Percentiles rank a stretch among this genome's conserved stretches.
These are phyloP conservation scores for Lentinula aciculospora DNA, from an alignment of 768 basidiomycete genomes.

Conservation along the genomic window DNA sequence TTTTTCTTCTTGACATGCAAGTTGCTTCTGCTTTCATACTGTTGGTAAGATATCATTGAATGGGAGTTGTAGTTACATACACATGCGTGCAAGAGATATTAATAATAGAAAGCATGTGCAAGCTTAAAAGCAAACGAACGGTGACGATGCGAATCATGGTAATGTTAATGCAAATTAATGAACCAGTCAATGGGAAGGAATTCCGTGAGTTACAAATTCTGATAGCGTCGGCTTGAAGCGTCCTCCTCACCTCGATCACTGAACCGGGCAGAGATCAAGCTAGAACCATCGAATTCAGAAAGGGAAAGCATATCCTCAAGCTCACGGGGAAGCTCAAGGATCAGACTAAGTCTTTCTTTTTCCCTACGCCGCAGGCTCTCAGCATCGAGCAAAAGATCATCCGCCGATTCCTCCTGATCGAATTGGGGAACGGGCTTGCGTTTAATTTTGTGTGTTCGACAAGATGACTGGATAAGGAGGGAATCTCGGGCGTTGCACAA, in stretches of 20 bases:
- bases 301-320: not conserved
- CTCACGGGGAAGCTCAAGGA: conserved; percentile 4
- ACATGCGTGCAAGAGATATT: not conserved
- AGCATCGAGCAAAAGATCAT: not conserved
- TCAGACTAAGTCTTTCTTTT: conserved; percentile 7
- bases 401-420: not conserved
- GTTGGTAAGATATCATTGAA: no score
- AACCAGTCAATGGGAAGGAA: not conserved
- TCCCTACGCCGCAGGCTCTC: not conserved
- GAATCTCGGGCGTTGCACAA: conserved; percentile 3
- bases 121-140: no score
- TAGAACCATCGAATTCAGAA: not conserved
- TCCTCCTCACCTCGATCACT: not conserved
- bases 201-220: not conserved
- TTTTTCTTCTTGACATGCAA: not conserved
- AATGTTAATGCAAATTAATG: no score
- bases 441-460: not conserved
- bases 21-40: no score
- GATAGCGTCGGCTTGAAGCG: not conserved
- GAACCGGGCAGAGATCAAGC: not conserved
- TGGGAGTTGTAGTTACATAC: not conserved
- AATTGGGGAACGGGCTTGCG: conserved; percentile 4
- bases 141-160: no score
- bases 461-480: not conserved
- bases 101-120: no score